Conservation (phyloP, 2,329 filamentous ascomycete genomes). For the Colletotrichum orbiculare region DNA sequence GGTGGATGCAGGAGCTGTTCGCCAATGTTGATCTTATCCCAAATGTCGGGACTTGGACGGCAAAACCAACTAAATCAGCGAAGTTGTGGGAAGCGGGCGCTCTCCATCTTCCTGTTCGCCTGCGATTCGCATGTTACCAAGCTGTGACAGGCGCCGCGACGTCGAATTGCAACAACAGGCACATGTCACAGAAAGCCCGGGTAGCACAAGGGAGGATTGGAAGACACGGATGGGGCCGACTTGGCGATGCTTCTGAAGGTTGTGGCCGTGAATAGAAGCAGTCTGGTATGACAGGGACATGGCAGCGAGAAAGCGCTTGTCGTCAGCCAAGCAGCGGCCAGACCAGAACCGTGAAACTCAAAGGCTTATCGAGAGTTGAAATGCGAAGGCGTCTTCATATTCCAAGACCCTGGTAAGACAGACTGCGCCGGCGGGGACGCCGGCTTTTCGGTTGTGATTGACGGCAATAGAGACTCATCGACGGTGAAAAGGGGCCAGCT, state of each 20-base stretch:
- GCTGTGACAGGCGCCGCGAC: too few species aligned
- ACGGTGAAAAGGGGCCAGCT: too few species aligned
- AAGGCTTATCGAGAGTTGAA: too few species aligned
- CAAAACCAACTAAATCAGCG: background rate
- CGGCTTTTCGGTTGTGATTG: too few species aligned
- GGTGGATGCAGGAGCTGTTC: background rate
- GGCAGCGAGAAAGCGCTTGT: constrained; percentile 27
- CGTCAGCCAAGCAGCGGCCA: constrained; percentile 10
- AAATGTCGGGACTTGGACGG: background rate
- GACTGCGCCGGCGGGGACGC: background rate
- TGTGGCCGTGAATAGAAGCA: constrained; percentile 1
- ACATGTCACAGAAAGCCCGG: too few species aligned
- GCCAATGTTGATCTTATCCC: constrained; percentile 1
- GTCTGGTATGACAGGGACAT: background rate
- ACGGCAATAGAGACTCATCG: too few species aligned
- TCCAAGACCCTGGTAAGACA: background rate
- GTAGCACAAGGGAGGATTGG: background rate
- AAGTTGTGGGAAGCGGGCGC: background rate
- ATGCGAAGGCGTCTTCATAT: too few species aligned
- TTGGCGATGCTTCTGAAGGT: constrained; percentile 1
- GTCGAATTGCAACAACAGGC: too few species aligned
- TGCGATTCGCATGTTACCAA: too few species aligned
- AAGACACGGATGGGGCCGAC: constrained; percentile 4
- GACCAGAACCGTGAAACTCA: too few species aligned
- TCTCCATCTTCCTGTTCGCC: background rate